These are phyloP conservation scores for Pythium apleroticum DNA, from an alignment of 352 stramenopile genomes.

Conservation along the genomic window DNA sequence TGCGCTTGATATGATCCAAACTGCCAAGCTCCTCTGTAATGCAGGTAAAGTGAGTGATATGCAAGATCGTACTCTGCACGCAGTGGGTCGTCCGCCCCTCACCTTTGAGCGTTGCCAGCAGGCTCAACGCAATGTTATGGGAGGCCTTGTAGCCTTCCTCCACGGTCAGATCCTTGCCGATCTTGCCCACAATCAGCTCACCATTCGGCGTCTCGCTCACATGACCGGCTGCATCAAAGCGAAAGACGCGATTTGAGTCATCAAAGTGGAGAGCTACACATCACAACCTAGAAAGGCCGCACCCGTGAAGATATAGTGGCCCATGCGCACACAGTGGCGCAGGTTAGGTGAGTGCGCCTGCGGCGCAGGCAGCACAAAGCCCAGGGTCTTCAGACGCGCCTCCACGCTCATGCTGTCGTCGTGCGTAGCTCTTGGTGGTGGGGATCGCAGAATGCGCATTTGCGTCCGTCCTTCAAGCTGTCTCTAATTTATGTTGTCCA, in stretches of 20 bases:
- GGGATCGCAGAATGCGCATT: neutral
- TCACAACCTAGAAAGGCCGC: slow-evolving; percentile 2
- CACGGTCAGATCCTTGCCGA: slow-evolving; percentile 74
- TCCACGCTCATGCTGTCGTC: neutral
- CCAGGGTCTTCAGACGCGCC: slow-evolving; percentile 32
- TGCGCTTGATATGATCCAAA: slow-evolving; percentile 83
- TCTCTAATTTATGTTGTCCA: neutral
- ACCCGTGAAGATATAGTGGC: slow-evolving; percentile 74
- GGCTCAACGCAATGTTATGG: slow-evolving; percentile 71
- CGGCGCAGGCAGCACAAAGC: slow-evolving; percentile 22
- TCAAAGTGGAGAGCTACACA: neutral
- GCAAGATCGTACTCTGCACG: neutral
- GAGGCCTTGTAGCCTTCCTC: slow-evolving; percentile 88
- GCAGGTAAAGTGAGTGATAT: neutral
- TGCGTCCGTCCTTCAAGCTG: neutral
- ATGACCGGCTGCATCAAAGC: slow-evolving; percentile 49
- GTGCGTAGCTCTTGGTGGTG: neutral
- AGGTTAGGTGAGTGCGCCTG: neutral
- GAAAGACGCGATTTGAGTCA: neutral
- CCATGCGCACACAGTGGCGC: neutral
- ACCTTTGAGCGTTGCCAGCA: slow-evolving; percentile 86
- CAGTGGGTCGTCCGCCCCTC: no score
- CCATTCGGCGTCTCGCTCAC: slow-evolving; percentile 48
- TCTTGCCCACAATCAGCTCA: slow-evolving; percentile 73
- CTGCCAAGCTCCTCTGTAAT: slow-evolving; percentile 69